Conservation (phyloP, 2,329 filamentous ascomycete genomes). For the Xylariales sp. region DNA sequence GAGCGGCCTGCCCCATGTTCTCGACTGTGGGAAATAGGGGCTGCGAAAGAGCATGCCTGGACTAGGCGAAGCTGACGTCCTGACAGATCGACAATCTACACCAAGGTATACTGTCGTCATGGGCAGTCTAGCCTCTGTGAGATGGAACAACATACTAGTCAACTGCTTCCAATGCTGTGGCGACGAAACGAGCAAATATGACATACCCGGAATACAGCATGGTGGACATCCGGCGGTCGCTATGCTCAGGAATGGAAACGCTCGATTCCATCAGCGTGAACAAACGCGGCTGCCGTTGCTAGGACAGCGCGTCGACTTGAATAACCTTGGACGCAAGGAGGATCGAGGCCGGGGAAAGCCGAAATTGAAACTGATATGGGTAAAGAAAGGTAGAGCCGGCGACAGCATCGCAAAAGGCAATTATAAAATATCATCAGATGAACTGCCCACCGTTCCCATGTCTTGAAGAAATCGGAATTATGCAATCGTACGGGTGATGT, state of each 20-base stretch:
- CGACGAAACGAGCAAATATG: neutral
- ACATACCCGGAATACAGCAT: neutral
- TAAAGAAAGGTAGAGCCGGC: neutral
- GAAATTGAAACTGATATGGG: neutral
- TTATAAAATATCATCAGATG: neutral
- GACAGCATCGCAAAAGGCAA: neutral
- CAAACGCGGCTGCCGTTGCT: neutral
- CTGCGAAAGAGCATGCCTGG: too few species aligned
- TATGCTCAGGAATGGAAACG: neutral
- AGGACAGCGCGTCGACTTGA: neutral
- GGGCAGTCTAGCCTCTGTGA: too few species aligned
- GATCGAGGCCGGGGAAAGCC: too few species aligned
- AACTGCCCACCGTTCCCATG: neutral
- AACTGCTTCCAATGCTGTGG: neutral
- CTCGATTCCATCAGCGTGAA: neutral
- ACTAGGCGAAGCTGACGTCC: too few species aligned
- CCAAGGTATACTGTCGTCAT: too few species aligned
- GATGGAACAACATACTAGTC: neutral
- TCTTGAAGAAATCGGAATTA: neutral
- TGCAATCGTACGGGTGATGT: neutral
- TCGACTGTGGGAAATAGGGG: too few species aligned
- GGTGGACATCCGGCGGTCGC: neutral
- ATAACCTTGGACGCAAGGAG: too few species aligned
- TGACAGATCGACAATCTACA: too few species aligned
- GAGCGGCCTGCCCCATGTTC: too few species aligned